Percentiles rank a stretch among this genome's conserved stretches.
Evolutionary conservation across 2,329 filamentous ascomycete species (phyloP).

Genomic region (Eutypella sp.): DNA sequence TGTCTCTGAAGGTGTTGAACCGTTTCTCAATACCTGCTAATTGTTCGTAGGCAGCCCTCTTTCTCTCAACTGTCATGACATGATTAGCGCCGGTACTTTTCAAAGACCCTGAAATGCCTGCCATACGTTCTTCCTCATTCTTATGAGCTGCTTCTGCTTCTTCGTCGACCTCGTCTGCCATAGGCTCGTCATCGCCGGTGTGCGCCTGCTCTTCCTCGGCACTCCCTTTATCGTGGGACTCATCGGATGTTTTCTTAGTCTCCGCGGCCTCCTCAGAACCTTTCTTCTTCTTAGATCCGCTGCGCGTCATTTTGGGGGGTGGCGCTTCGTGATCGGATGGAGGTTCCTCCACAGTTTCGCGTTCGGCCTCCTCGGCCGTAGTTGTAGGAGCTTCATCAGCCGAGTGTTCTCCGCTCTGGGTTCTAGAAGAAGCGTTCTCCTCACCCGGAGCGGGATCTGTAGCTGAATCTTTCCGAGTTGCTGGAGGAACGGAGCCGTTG

Average conservation of each 20-base stretch:
- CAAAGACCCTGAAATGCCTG: conserved; percentile 2
- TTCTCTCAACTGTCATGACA: conserved; percentile 61
- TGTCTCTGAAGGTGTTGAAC: conserved; percentile 80
- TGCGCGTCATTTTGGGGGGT: conserved; percentile 28
- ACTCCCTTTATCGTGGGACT: conserved; percentile 27
- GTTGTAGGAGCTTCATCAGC: conserved; percentile 23
- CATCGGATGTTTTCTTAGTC: conserved; percentile 19
- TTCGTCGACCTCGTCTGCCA: conserved; percentile 53
- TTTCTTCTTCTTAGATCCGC: conserved; percentile 30
- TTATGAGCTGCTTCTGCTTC: conserved; percentile 54
- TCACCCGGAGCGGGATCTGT: conserved; percentile 28
- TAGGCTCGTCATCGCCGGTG: conserved; percentile 50
- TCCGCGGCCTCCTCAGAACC: conserved; percentile 17
- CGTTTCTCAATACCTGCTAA: conserved; percentile 79
- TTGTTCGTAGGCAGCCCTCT: conserved; percentile 74
- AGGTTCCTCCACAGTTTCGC: conserved; percentile 14
- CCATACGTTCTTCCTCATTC: conserved; percentile 62
- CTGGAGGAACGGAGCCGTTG: conserved; percentile 17
- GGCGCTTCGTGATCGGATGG: conserved; percentile 17
- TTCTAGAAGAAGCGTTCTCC: conserved; percentile 27
- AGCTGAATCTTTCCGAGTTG: conserved; percentile 23
- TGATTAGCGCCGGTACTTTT: conserved; percentile 20
- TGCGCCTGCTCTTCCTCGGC: conserved; percentile 37
- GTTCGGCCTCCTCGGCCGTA: conserved; percentile 15
- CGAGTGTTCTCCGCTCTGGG: conserved; percentile 27